Conservation (phyloP, 768 basidiomycete species). For the Sarcodon aspratus region DNA sequence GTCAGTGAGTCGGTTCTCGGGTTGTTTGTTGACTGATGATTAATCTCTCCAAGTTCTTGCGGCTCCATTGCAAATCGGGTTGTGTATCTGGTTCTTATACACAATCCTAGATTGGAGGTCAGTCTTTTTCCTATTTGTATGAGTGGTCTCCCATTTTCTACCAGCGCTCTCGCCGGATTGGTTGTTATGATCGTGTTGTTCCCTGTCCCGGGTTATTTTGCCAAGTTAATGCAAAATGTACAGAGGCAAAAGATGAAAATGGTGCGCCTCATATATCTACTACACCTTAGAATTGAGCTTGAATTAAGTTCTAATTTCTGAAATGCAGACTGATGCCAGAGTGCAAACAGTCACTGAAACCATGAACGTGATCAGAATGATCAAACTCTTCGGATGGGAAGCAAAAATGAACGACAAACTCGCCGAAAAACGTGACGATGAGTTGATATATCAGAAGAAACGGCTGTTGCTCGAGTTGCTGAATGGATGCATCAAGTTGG, state of each 20-base stretch:
- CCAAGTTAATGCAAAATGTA: constrained; percentile 20
- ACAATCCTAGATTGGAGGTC: constrained; percentile 40
- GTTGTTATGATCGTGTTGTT: constrained; percentile 25
- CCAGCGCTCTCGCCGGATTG: constrained; percentile 30
- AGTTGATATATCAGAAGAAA: constrained; percentile 43
- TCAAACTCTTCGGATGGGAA: constrained; percentile 38
- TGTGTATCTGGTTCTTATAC: constrained; percentile 32
- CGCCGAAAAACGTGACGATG: constrained; percentile 45
- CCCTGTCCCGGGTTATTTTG: constrained; percentile 30
- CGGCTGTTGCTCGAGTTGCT: constrained; percentile 37
- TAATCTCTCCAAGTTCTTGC: constrained; percentile 10
- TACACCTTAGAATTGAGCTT: not conserved
- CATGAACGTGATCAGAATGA: constrained; percentile 29
- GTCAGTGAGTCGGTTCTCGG: not conserved
- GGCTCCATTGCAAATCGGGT: constrained; percentile 26
- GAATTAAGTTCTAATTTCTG: not conserved
- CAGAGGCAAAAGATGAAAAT: constrained; percentile 30
- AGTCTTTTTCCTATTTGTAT: constrained; percentile 1
- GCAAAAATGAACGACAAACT: constrained; percentile 37
- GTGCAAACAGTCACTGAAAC: constrained; percentile 33
- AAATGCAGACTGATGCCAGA: constrained; percentile 30
- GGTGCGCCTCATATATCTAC: constrained; percentile 9
- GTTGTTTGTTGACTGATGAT: constrained; percentile 4
- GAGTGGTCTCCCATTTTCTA: not conserved
- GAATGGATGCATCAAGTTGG: constrained; percentile 32